These are phyloP conservation scores for Petunia axillaris DNA, from an alignment of 257 asterid genomes.

Conservation along the genomic window DNA sequence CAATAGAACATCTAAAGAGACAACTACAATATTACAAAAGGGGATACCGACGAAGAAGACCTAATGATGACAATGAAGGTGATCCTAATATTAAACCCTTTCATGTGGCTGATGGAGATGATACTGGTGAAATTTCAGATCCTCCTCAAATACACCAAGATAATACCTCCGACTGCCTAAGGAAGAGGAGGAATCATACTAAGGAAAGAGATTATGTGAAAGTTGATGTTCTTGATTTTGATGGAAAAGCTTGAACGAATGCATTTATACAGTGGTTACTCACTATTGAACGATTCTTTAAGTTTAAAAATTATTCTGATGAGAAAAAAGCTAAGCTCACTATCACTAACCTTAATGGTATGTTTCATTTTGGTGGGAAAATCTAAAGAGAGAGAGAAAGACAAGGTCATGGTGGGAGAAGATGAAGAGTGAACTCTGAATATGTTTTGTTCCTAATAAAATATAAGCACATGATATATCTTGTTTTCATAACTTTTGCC, in stretches of 20 bases:
- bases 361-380: background rate
- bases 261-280: too few species aligned
- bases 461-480: background rate
- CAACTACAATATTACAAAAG: background rate
- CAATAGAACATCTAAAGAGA: too few species aligned
- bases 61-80: background rate
- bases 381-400: background rate
- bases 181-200: background rate
- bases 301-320: too few species aligned
- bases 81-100: background rate
- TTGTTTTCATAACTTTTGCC: background rate
- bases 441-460: too few species aligned
- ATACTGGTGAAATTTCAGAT: background rate
- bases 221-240: background rate
- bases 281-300: background rate
- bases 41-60: too few species aligned
- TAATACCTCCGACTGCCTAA: background rate
- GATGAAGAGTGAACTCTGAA: background rate
- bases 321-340: background rate
- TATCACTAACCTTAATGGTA: background rate
- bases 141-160: background rate
- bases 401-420: background rate
- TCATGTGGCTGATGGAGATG: background rate
- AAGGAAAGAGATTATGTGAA: background rate
- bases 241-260: background rate